Percentiles rank a stretch among this genome's conserved stretches.
These are phyloP conservation scores for Trapa incisa DNA, from an alignment of 345 rosid genomes.

Conservation along the genomic window DNA sequence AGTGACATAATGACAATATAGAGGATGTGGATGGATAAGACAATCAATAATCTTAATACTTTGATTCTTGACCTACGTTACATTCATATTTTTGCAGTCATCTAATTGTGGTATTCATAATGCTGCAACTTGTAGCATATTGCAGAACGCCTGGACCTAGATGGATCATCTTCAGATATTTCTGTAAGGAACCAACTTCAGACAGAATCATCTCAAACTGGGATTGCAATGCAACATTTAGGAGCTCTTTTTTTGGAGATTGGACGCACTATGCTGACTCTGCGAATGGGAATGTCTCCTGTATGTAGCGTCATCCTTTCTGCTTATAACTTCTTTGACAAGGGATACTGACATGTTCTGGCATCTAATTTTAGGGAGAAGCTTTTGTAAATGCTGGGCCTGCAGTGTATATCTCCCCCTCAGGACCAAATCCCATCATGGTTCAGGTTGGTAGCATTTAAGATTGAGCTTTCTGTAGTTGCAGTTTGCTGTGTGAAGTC, in stretches of 20 bases:
- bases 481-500: background rate
- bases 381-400: constrained; percentile 81
- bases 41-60: background rate
- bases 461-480: background rate
- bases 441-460: constrained; percentile 52
- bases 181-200: constrained; percentile 56
- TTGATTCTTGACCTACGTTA: background rate
- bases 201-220: constrained; percentile 56
- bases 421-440: constrained; percentile 95
- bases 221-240: constrained; percentile 73
- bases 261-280: constrained; percentile 70
- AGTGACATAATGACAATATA: background rate
- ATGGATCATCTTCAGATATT: constrained; percentile 57
- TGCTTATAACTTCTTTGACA: background rate
- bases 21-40: background rate
- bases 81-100: constrained; percentile 5
- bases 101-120: constrained; percentile 38
- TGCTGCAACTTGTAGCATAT: constrained; percentile 69
- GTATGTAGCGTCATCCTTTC: constrained; percentile 23
- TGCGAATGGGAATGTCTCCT: constrained; percentile 75
- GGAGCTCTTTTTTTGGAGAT: constrained; percentile 92
- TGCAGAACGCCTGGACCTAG: constrained; percentile 70
- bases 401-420: constrained; percentile 77
- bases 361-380: constrained; percentile 31
- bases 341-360: background rate